Base-by-base conservation (phyloP, 768 basidiomycete species). In the Rhodotorula diobovata region DNA sequence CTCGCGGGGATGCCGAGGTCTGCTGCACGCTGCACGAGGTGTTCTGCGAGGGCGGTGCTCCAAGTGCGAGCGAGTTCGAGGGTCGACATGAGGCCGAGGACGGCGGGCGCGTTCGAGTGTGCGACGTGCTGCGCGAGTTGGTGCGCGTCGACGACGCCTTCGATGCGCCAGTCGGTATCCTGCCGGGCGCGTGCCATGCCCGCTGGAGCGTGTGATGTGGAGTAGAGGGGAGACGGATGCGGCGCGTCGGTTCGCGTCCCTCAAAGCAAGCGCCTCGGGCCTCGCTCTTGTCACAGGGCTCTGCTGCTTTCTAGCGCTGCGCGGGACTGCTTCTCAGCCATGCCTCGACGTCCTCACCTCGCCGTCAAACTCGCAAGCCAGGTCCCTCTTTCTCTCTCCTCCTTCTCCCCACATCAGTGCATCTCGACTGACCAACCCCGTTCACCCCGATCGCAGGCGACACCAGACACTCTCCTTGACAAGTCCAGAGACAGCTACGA, bases 361-460 rank as follows among this genome's bases (percentile, higher is more conserved):
- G 70, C 70, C n/a, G 70, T 71, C 64, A 71, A 66, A 21, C 59
- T 66, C 46, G 70, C 70, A 21, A 37, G 41, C 9, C 41, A 57
- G 45, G 70, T 66, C 4, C 35, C 61, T 14, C 41, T 12, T 18
- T 43, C 41, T 15, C 41, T 12, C 41, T 43, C 21, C 61, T 5
- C 43, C 20, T 39, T 30, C 39, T 14, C 35, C 28, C 11, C 20
- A 8, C 39, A 18, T 15, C 51, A 45, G 0, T 10, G 30, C 2
- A 5, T 21, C 37, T 2, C 1, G 15, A 8, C 51, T 61, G 12
- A 59, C 28, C 48, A n/a, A n/a, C 12, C 18, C 11, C 25, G 10
- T 7, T 11, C 46, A 1, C 39, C 2, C 55, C n/a, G n/a, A n/a
- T 0, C 41, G 2, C 63, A 71, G 70, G 43, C 48, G 0, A 61